These are phyloP conservation scores for Eucalyptus grandis DNA, from an alignment of 345 rosid genomes.

Conservation along the genomic window DNA sequence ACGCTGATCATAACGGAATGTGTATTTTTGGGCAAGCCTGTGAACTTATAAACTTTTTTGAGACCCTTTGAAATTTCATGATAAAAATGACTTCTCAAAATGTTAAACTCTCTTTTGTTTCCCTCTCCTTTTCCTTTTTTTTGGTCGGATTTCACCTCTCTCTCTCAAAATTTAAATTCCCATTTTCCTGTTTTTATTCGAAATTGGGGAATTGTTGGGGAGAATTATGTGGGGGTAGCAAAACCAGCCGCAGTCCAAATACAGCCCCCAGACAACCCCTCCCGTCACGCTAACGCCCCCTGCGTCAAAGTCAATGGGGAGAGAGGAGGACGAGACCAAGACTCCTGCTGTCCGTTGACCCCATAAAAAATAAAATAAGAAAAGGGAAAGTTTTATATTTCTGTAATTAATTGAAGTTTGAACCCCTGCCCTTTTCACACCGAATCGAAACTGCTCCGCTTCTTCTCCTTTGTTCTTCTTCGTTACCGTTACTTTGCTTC, in stretches of 20 bases:
- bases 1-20: rapidly evolving
- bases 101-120: background rate
- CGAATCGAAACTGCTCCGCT: too few species aligned
- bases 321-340: too few species aligned
- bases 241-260: background rate
- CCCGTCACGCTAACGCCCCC: too few species aligned
- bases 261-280: too few species aligned
- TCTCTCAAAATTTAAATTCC: background rate
- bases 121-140: background rate
- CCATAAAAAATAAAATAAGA: too few species aligned
- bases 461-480: too few species aligned
- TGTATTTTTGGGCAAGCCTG: rapidly evolving
- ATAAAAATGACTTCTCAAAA: background rate
- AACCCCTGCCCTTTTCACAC: too few species aligned
- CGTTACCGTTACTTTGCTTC: too few species aligned
- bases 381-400: too few species aligned
- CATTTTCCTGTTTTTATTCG: background rate
- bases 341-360: too few species aligned
- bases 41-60: background rate
- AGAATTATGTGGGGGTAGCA: background rate
- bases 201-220: background rate
- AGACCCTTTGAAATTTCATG: background rate
- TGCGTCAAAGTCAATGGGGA: too few species aligned
- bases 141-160: background rate
- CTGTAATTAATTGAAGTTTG: too few species aligned